Base-by-base conservation (phyloP, 2,329 filamentous ascomycete species). In the Calycina herbarum region DNA sequence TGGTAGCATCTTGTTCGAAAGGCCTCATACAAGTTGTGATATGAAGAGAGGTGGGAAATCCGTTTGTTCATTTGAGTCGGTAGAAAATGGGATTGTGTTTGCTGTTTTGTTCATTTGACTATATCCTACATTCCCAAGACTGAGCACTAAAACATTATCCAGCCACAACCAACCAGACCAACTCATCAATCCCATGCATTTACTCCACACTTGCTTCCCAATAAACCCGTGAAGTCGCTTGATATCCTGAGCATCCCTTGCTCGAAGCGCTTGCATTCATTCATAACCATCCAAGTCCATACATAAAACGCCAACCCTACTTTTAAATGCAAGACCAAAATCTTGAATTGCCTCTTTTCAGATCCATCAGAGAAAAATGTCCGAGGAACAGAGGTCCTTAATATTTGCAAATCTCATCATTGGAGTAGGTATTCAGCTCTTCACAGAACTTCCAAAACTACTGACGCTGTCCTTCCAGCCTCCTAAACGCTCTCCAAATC, bases 361-460 rank as follows among this genome's bases (percentile, higher is more conserved):
- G 17, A 45, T 20, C 17, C 38, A 42, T 42, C 38, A 5, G 42
- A 45, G 17, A 8, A 45, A 20, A 3, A 1, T 24, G n/a, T 24
- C 45, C 45, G n/a, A 24, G 20, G 24, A 51, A 10, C 45, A 24
- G 45, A 51, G 6, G 7, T 51, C 45, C 27, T 51, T 8, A 51
- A 51, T 11, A 24, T 51, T 11, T 11, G 20, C 45, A 51, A 51
- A 11, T 51, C n/a, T 7, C n/a, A 51, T 24, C 45, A 24, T 51
- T 10, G 10, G 45, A 11, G 2, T 10, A 24, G n/a, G 45, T 24
- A 11, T 24, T 65, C 57, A 72, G 56, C 69, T 66, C 66, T 69
- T 69, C 17, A 73, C 69, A 64, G 71, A 75, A 60, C 73, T 69
- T 42, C 74, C 74, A 48, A 76, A 67, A 69, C 72, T 76, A 62